Base-by-base conservation (phyloP, 306 rosid species). In the Inga oerstediana region DNA sequence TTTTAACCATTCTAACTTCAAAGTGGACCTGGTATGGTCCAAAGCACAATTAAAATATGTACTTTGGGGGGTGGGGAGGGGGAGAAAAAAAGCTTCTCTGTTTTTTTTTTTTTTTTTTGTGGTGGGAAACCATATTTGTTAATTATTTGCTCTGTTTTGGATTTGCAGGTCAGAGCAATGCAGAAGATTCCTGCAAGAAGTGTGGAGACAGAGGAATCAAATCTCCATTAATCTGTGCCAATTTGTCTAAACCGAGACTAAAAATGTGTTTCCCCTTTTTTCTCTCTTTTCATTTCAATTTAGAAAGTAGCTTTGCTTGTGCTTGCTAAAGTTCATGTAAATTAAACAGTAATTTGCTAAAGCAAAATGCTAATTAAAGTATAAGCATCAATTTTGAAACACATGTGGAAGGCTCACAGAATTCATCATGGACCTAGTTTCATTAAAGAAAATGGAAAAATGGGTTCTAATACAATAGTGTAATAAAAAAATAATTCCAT, bases 21-120 rank as follows among this genome's bases (percentile, higher is more conserved):
- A 74, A 82, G 84, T 65, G 86, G 83, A 82, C 82, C 88, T 52
- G n/a, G 68, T 59, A 65, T 83, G 80, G 83, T 83, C 83, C 89
- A 86, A 59, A 43, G 61, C 70, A 64, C 41, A 14, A 64, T 30
- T 30, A 65, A 77, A 74, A 52, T 19, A 58, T 75, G 78, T 61
- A 51, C 4, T 13, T 44, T 15, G 16, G 12, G 10, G 2, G 24
- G 9, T 7, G 13, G 51, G 24, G 9, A 11, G 13, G 51, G 17
- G 27, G 5, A 1, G 48, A 58, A 59, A 15, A 59, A 80, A 59
- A 37, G 48, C n/a, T 19, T 27, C 30, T 27, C 30, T 27, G 30
- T 27, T 27, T 27, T 27, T 27, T 27, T 27, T 49, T 51, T 70
- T 14, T 80, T 20, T 49, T 51, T 70, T 14, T 80, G 14, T 72